Percentiles rank a stretch among this genome's conserved stretches.
Conservation (phyloP, 805 yeast species). For the Lachancea sp. region DNA sequence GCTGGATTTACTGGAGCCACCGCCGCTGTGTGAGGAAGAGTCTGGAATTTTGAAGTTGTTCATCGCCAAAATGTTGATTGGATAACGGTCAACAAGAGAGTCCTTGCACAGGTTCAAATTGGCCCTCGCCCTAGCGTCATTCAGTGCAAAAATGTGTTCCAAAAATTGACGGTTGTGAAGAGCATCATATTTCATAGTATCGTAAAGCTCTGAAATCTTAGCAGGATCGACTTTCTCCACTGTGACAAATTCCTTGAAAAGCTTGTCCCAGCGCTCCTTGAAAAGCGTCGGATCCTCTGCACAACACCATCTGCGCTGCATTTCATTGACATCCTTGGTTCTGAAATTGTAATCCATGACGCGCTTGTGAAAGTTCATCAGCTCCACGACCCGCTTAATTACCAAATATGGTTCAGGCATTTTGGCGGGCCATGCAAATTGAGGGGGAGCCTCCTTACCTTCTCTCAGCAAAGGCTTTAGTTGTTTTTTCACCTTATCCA, state of each 20-base stretch:
- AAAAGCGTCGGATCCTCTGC: conserved; percentile 88
- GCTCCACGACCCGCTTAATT: conserved; percentile 85
- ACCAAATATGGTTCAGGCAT: conserved; percentile 97
- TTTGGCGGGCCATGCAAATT: conserved; percentile 97
- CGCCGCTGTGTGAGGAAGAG: conserved; percentile 13
- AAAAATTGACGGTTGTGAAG: conserved; percentile 87
- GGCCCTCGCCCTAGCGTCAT: conserved; percentile 35
- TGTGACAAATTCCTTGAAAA: conserved; percentile 83
- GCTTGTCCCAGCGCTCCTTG: conserved; percentile 94
- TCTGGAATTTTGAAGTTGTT: conserved; percentile 62
- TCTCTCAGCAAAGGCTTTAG: conserved; percentile 88
- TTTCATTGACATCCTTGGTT: conserved; percentile 53
- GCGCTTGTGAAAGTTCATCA: conserved; percentile 85
- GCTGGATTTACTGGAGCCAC: conserved; percentile 14
- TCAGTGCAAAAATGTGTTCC: conserved; percentile 72
- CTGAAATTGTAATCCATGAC: conserved; percentile 78
- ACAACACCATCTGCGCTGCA: conserved; percentile 91
- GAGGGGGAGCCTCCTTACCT: conserved; percentile 95
- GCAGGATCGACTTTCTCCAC: conserved; percentile 98
- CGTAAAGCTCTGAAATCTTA: conserved; percentile 91
- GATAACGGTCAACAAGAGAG: conserved; percentile 61
- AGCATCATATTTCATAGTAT: conserved; percentile 98
- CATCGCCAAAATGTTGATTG: conserved; percentile 68
- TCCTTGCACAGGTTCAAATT: conserved; percentile 28
- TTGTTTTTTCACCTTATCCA: conserved; percentile 97